Evolutionary conservation across 2,329 filamentous ascomycete species (phyloP), one percentile per base, ranked within the genome.

Genomic region (Hypoxylon sp.): DNA sequence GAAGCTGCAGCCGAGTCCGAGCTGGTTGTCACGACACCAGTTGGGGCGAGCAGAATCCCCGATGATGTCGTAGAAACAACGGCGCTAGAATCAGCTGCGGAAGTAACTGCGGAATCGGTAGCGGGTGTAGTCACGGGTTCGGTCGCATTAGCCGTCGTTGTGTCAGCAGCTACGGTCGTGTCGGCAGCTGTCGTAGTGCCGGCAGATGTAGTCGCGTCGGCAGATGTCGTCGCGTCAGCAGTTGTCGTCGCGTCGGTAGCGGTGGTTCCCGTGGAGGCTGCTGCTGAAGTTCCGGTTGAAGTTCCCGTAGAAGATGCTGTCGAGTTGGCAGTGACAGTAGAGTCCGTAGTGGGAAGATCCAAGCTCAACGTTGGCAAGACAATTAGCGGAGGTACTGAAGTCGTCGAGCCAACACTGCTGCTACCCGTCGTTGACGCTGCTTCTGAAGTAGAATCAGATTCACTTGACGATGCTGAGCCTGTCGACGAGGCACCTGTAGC

Each of bases 21-120:
- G 37, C 37, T 41, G 4, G 37, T n/a, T 20, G 37, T 72, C 15
- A 74, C 71, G 17, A 69, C 69, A 56, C 72, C 72, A 1, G 71
- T 74, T 19, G 73, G 73, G 48, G 72, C 73, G 1, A 75, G 52
- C 17, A 74, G 50, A 39, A 75, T 75, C 11, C 65, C 67, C 3
- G 71, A 71, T 15, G 72, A 70, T 11, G 72, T 64, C 2, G 68
- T 60, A 1, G 54, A 20, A 4, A 56, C 30, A 11, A 64, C 57
- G 32, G 63, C 26, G 5, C 64, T 56, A 5, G 62, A 44, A n/a
- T 61, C 65, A 4, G 39, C 32, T 11, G 52, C 2, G 32, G 53
- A 48, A 41, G 11, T 32, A 30, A 43, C 37, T 8, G 41, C 55
- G 34, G 44, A 24, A 11, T 37, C 28, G 20, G 50, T 59, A 1